Conservation (phyloP, 495 filamentous ascomycete species). For the Staphylotrichum tortipilum region DNA sequence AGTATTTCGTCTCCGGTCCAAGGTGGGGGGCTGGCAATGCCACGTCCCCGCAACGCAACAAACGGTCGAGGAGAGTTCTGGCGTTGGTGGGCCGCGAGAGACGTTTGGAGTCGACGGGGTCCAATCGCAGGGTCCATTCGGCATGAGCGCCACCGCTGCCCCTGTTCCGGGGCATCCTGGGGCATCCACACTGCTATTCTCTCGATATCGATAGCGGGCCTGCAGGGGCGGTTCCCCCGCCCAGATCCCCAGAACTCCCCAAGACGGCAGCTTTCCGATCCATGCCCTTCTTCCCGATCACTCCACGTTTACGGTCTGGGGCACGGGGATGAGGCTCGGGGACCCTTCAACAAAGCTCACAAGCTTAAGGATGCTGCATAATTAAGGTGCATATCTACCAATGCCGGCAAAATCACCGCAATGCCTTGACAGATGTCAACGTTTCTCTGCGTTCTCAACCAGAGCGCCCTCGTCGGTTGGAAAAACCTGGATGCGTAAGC, state of each 20-base stretch:
- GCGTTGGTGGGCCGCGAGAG: not conserved
- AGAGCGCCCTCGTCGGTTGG: constrained; percentile 10
- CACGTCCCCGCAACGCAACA: too few species aligned
- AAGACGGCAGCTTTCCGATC: not conserved
- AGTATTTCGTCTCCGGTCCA: too few species aligned
- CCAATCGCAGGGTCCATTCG: too few species aligned
- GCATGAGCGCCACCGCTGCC: not conserved
- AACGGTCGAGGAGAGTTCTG: too few species aligned
- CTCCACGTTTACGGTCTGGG: constrained; percentile 6
- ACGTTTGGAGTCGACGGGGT: too few species aligned
- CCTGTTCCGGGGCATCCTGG: too few species aligned
- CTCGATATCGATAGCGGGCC: not conserved
- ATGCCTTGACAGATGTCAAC: constrained; percentile 24
- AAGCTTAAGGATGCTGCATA: constrained; percentile 19
- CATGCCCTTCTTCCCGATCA: constrained; percentile 1
- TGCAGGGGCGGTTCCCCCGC: not conserved
- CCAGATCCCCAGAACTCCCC: too few species aligned
- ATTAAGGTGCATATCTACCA: constrained; percentile 30
- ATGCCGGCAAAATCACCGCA: constrained; percentile 31
- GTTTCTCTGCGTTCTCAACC: constrained; percentile 18
- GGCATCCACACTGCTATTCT: too few species aligned
- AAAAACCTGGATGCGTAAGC: constrained; percentile 13
- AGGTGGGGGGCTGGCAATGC: too few species aligned
- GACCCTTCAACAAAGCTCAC: constrained; percentile 5
- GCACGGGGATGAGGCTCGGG: constrained; percentile 2